phyloP scores from a whole-genome alignment of 2,329 filamentous ascomycete species.

The Fusarium sp. region DNA sequence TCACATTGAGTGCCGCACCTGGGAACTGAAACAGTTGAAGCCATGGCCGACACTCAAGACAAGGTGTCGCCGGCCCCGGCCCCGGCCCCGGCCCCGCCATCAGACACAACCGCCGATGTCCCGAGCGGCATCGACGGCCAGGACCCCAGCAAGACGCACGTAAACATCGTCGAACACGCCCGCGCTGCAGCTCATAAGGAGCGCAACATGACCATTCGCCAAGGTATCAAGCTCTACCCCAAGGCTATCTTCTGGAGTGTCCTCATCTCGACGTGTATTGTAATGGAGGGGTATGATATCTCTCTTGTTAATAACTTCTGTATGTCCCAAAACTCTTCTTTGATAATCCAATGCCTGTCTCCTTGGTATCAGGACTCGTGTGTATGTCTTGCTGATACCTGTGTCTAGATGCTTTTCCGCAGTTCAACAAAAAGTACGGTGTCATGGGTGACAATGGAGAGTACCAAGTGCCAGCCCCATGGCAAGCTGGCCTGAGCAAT shows the following conservation, averaged over 20 bases:
- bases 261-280: constrained; percentile 40
- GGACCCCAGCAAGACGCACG: constrained; percentile 29
- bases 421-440: constrained; percentile 70
- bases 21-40: constrained; percentile 19
- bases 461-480: constrained; percentile 68
- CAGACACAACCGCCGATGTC: constrained; percentile 27
- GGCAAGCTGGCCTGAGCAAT: constrained; percentile 72
- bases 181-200: constrained; percentile 39
- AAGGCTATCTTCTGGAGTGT: constrained; percentile 40
- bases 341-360: background rate
- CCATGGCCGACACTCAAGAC: constrained; percentile 33
- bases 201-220: constrained; percentile 38
- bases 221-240: constrained; percentile 40
- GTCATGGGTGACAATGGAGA: constrained; percentile 56
- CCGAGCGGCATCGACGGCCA: constrained; percentile 19
- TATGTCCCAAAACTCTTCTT: constrained; percentile 11
- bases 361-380: background rate
- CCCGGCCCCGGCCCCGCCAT: constrained; percentile 29
- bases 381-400: constrained; percentile 17
- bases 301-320: constrained; percentile 42
- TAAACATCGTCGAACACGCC: constrained; percentile 38
- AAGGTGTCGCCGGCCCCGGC: constrained; percentile 27
- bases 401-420: constrained; percentile 61
- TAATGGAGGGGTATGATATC: constrained; percentile 41
- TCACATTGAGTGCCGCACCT: background rate